These are phyloP conservation scores for Limonomyces culmigenus DNA, from an alignment of 1,284 basidiomycete genomes.

Conservation along the genomic window DNA sequence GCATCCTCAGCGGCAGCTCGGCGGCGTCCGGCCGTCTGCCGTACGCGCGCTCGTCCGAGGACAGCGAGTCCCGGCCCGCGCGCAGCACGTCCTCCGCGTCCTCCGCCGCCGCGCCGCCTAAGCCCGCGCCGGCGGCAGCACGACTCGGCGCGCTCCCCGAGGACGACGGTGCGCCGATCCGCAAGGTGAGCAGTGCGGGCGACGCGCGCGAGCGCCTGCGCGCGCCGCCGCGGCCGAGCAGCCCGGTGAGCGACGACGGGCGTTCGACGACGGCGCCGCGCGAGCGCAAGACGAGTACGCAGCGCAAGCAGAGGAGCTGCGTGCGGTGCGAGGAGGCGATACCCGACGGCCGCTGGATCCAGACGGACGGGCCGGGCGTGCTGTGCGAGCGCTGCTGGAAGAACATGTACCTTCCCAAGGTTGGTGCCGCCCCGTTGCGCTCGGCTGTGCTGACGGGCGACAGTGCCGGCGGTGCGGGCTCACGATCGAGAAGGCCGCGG, in stretches of 20 bases:
- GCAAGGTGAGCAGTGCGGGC: slow-evolving; percentile 10
- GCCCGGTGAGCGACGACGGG: slow-evolving; percentile 37
- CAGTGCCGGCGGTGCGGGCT: slow-evolving; percentile 73
- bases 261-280: slow-evolving; percentile 18
- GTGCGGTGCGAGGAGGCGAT: slow-evolving; percentile 51
- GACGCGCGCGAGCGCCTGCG: slow-evolving; percentile 16
- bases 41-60: slow-evolving; percentile 12
- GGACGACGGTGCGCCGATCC: neutral
- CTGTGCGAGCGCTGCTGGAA: slow-evolving; percentile 86
- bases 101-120: slow-evolving; percentile 1
- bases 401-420: slow-evolving; percentile 84
- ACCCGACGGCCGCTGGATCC: slow-evolving; percentile 67
- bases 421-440: slow-evolving; percentile 16
- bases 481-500: slow-evolving; percentile 78
- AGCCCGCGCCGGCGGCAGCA: slow-evolving; percentile 10
- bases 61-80: slow-evolving; percentile 13
- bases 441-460: slow-evolving; percentile 5
- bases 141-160: slow-evolving; percentile 11
- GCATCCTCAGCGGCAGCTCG: slow-evolving; percentile 4
- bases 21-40: slow-evolving; percentile 6
- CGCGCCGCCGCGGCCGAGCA: slow-evolving; percentile 23
- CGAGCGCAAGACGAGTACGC: slow-evolving; percentile 3
- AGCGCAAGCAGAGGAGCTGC: slow-evolving; percentile 29
- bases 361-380: slow-evolving; percentile 56
- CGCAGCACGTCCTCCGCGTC: too few species aligned